Evolutionary conservation across 73 alveolate genomes (phyloP).

Genomic region (Stentor roeselii): DNA sequence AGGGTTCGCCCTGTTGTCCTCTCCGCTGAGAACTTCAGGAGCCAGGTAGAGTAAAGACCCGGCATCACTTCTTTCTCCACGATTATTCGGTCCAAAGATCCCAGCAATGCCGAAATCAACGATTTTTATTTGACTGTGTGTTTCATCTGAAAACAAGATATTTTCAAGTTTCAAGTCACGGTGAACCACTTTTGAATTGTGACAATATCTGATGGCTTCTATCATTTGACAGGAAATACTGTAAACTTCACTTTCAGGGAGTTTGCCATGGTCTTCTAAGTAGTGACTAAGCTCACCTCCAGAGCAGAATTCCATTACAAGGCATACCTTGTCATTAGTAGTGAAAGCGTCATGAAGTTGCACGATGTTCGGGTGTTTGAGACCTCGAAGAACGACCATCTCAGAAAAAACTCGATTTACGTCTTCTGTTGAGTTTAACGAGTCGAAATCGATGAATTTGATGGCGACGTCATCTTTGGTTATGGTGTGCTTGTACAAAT

Average conservation of each 20-base stretch:
- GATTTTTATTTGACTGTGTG: conserved; percentile 35
- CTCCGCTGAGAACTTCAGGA: conserved; percentile 35
- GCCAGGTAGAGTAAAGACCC: conserved; percentile 35
- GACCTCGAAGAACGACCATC: conserved; percentile 28
- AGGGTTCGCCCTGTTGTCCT: conserved; percentile 22
- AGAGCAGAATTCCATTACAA: conserved; percentile 44
- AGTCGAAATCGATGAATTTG: conserved; percentile 33
- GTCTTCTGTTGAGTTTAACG: conserved; percentile 31
- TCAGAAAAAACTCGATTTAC: conserved; percentile 36
- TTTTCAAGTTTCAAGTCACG: no score
- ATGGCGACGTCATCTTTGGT: conserved; percentile 47
- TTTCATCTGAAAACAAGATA: no score
- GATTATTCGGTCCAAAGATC: conserved; percentile 15
- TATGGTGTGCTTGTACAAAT: conserved; percentile 29
- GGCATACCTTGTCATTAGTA: conserved; percentile 20
- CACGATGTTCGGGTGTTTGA: conserved; percentile 31
- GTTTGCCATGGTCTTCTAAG: conserved; percentile 29
- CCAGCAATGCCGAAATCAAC: conserved; percentile 51
- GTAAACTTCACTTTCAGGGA: conserved; percentile 42
- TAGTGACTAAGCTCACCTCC: conserved; percentile 43
- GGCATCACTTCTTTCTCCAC: conserved; percentile 11
- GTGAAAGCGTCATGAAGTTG: conserved; percentile 35
- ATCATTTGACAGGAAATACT: no score
- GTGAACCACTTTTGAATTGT: no score
- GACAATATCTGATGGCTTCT: no score